Evolutionary conservation across 768 basidiomycete genomes (phyloP).

Genomic region (Lyophyllum decastes): DNA sequence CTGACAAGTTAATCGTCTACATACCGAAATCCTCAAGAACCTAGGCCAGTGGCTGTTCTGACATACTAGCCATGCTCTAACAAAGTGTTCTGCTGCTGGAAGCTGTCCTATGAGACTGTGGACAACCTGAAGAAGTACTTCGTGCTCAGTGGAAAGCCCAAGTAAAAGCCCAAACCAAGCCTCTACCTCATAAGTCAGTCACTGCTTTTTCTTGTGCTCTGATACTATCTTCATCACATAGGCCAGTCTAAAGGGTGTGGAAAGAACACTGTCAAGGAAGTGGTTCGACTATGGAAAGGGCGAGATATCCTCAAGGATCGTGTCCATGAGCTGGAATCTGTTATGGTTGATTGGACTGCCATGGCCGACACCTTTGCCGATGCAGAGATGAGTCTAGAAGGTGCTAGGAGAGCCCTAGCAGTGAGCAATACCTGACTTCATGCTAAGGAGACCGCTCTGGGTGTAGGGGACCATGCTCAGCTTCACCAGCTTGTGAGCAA

Average conservation of each 20-base stretch:
- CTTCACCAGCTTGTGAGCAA: neutral
- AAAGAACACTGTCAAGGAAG: constrained; percentile 1
- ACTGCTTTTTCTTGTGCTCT: neutral
- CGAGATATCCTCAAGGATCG: no score
- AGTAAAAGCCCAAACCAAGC: neutral
- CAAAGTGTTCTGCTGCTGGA: neutral
- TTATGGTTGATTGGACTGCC: no score
- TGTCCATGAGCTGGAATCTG: no score
- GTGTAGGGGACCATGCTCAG: neutral
- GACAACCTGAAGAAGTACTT: neutral
- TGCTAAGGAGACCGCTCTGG: no score
- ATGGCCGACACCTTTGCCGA: no score
- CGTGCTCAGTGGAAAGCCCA: neutral
- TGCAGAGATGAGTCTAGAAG: no score
- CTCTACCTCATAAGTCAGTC: neutral
- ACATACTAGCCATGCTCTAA: no score
- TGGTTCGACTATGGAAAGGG: constrained; percentile 4
- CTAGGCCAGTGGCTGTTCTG: no score
- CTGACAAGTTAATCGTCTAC: neutral
- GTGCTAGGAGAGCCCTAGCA: no score
- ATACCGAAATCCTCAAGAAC: neutral
- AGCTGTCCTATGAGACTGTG: neutral
- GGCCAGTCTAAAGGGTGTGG: constrained; percentile 8
- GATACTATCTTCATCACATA: neutral
- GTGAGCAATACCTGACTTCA: no score